Evolutionary conservation across 2,329 filamentous ascomycete genomes (phyloP).

Genomic region (Talaromyces marneffei): DNA sequence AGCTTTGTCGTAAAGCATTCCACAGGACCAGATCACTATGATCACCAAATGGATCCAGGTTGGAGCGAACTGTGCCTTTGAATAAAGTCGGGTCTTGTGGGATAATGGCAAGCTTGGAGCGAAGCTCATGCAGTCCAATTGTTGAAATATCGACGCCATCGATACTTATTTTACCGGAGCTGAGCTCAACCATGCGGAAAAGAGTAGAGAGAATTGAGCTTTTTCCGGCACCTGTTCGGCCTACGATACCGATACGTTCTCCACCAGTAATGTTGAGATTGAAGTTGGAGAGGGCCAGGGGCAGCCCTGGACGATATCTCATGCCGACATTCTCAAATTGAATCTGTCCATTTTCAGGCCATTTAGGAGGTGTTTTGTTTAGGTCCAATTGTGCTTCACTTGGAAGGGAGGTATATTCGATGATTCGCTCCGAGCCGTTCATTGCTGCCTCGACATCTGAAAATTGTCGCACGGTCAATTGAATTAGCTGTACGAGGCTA

Average conservation of each 20-base stretch:
- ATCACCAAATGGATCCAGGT: constrained; percentile 20
- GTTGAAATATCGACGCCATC: constrained; percentile 67
- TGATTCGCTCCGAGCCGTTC: constrained; percentile 59
- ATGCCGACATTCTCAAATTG: constrained; percentile 3
- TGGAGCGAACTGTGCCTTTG: constrained; percentile 24
- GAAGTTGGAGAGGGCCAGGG: constrained; percentile 36
- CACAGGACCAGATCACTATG: not conserved
- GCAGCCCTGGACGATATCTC: constrained; percentile 6
- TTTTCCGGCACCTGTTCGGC: constrained; percentile 68
- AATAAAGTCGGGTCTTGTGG: constrained; percentile 59
- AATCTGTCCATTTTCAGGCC: constrained; percentile 20
- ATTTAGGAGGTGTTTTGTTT: constrained; percentile 16
- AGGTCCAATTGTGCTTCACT: too few relatives aligned
- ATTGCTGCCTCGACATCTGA: constrained; percentile 86
- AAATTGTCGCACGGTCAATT: constrained; percentile 94
- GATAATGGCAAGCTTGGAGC: constrained; percentile 37
- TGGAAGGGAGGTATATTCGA: constrained; percentile 58
- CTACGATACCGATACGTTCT: constrained; percentile 35
- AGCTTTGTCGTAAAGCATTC: not conserved
- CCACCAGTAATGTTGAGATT: not conserved
- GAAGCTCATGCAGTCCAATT: constrained; percentile 51
- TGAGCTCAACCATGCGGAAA: constrained; percentile 66
- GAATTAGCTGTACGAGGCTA: constrained; percentile 87
- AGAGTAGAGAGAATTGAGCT: constrained; percentile 65
- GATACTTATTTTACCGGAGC: constrained; percentile 58